Evolutionary conservation across 257 asterid species (phyloP).

Genomic region (Solanum ossicruentum): DNA sequence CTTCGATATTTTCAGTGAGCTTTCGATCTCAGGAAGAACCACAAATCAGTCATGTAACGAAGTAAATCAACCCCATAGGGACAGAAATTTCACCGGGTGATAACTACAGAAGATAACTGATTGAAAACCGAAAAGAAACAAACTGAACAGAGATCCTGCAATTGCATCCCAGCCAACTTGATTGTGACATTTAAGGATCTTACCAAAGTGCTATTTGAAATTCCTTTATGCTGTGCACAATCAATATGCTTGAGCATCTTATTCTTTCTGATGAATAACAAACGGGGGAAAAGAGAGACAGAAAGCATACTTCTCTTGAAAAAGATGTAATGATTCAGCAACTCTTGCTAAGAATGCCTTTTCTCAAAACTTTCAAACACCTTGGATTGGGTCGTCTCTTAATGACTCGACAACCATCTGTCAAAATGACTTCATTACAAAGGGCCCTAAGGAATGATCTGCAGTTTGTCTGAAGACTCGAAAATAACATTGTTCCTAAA

Average conservation of each 20-base stretch:
- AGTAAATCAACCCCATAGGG: not conserved
- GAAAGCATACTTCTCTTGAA: not conserved
- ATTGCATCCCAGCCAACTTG: not conserved
- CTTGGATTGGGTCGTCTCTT: not conserved
- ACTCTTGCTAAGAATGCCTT: not conserved
- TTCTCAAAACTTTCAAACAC: not conserved
- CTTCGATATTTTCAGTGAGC: not conserved
- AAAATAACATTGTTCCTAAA: not conserved
- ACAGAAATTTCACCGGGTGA: not conserved
- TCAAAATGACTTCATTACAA: not conserved
- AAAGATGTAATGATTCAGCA: not conserved
- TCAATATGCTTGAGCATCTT: not conserved
- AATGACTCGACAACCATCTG: not conserved
- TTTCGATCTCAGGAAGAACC: not conserved
- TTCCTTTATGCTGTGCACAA: not conserved
- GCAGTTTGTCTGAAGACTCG: not conserved
- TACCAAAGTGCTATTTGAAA: not conserved
- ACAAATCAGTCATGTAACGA: not conserved
- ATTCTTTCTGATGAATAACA: not conserved
- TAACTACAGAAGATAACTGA: not conserved
- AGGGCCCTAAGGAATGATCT: not conserved
- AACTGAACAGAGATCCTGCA: not conserved
- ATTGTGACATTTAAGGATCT: not conserved
- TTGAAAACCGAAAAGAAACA: not conserved
- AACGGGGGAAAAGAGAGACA: not conserved